Evolutionary conservation across 1,284 basidiomycete species (phyloP).

Genomic region (Thelephora terrestris): DNA sequence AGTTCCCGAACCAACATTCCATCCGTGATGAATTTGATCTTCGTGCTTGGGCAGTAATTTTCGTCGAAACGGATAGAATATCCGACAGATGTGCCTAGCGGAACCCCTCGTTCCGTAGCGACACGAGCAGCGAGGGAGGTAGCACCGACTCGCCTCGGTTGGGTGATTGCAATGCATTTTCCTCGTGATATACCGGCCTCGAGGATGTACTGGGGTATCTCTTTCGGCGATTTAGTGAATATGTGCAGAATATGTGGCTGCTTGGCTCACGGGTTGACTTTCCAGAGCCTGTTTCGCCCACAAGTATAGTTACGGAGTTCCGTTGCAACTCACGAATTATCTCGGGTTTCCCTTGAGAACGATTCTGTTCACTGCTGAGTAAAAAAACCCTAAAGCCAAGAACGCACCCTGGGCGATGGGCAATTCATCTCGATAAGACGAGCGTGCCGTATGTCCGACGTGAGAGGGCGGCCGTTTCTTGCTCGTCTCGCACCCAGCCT

Average conservation of each 20-base stretch:
- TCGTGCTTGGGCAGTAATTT: constrained; percentile 54
- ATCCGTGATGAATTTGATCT: constrained; percentile 94
- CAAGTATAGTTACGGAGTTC: constrained; percentile 84
- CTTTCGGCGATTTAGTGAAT: constrained; percentile 28
- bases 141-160: constrained; percentile 90
- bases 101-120: constrained; percentile 69
- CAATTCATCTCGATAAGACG: background rate
- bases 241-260: constrained; percentile 3
- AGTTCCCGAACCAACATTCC: constrained; percentile 94
- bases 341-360: constrained; percentile 52
- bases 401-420: constrained; percentile 17
- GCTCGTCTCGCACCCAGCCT: too few species aligned
- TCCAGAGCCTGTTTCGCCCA: constrained; percentile 96
- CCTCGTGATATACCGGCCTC: constrained; percentile 53
- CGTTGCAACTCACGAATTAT: constrained; percentile 65
- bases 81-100: constrained; percentile 71
- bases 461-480: too few species aligned
- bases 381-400: background rate
- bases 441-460: too few species aligned
- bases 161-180: constrained; percentile 80
- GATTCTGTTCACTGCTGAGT: background rate
- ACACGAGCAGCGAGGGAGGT: constrained; percentile 89
- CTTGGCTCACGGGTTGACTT: constrained; percentile 84
- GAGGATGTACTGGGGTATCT: constrained; percentile 86
- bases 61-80: constrained; percentile 98